Base-by-base conservation (phyloP, 768 basidiomycete species). In the Tricholoma terreum region DNA sequence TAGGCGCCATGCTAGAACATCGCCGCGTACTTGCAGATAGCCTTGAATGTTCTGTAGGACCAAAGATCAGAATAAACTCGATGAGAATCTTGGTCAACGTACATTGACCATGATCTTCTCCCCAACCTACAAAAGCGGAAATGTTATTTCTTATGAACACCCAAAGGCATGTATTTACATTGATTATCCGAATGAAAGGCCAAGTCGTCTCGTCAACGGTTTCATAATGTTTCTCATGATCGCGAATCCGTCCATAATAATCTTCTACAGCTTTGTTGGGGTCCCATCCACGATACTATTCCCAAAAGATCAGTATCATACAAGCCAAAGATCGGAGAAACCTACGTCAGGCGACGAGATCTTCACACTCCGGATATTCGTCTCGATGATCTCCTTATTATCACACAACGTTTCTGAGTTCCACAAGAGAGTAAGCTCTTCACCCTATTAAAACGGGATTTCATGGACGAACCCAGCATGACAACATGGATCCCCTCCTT, bases 51-150 rank as follows among this genome's bases (percentile, higher is more conserved):
- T 82, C 91, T 89, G 61, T 7, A 17, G 36, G 14, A 45, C 35
- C 15, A 22, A 19, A n/a, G 3, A 15, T 52, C 10, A 48, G 15
- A 31, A 4, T 15, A 56, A 50, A 30, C 22, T 38, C 22, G 17
- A 46, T 51, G 3, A 12, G 8, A 52, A 10, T 22, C 15, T 31
- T 15, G 31, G 36, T 27, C 17, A 11, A 57, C 86, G 65, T 62
- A 91, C 92, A 67, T 99, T 98, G 56, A 98, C 85, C 78, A 92
- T 89, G 57, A 98, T 96, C 71, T 92, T 90, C 75, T 98, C 96
- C 52, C 96, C 94, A 17, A 98, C 90, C 90, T 92, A 58, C 22
- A 15, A 14, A 42, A 5, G 17, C 36, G 17, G 35, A 31, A 36
- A 14, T 5, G 49, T 57, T 15, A 62, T 54, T 45, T 42, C 6